Evolutionary conservation across 148 eudicot species (phyloP).

Genomic region (Amaranthus palmeri): DNA sequence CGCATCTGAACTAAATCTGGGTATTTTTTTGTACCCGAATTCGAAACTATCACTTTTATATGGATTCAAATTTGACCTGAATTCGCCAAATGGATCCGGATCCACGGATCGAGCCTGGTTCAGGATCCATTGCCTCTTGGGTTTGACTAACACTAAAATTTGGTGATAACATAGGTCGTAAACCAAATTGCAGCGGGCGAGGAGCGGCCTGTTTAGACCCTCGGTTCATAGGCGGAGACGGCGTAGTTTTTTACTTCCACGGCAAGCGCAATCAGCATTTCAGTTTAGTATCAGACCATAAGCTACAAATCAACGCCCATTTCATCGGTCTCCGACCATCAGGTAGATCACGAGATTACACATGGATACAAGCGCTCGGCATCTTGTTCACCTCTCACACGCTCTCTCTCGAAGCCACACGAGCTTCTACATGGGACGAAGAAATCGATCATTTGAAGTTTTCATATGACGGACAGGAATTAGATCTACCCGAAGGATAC

Average conservation of each 20-base stretch:
- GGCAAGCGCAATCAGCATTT: slow-evolving; percentile 62
- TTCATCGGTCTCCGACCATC: slow-evolving; percentile 62
- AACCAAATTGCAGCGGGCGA: slow-evolving; percentile 53
- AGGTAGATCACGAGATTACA: slow-evolving; percentile 51
- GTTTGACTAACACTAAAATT: background rate
- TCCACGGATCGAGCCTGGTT: too few species aligned
- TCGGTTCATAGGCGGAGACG: slow-evolving; percentile 75
- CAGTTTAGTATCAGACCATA: slow-evolving; percentile 54
- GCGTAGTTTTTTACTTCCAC: slow-evolving; percentile 68
- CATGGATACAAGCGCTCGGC: slow-evolving; percentile 75
- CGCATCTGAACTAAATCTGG: too few species aligned
- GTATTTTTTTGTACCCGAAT: too few species aligned
- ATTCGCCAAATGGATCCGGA: too few species aligned
- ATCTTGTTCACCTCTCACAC: slow-evolving; percentile 46
- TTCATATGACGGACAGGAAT: slow-evolving; percentile 38
- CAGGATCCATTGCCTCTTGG: too few species aligned
- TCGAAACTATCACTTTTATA: too few species aligned
- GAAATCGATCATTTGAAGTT: slow-evolving; percentile 52
- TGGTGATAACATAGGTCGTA: slow-evolving; percentile 32
- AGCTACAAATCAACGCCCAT: slow-evolving; percentile 62
- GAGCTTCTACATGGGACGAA: slow-evolving; percentile 46
- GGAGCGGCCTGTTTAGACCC: slow-evolving; percentile 79
- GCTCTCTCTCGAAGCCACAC: slow-evolving; percentile 52
- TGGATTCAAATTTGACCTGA: too few species aligned
- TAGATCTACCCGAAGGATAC: slow-evolving; percentile 37